Evolutionary conservation across 352 stramenopile genomes (phyloP).

Genomic region (Blastocystis sp.): DNA sequence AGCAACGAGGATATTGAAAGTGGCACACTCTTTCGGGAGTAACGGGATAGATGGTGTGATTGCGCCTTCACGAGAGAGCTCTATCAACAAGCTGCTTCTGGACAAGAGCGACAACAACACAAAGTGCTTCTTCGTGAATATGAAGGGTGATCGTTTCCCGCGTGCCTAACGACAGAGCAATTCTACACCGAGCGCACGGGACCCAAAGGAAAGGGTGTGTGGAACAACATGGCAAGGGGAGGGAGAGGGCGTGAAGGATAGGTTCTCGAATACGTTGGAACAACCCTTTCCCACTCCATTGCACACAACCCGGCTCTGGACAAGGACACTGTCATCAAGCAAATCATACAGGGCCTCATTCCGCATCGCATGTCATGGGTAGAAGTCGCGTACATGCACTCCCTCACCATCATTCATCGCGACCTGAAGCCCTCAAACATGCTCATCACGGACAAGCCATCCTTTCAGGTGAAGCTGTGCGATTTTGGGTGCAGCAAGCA

Average conservation of each 20-base stretch:
- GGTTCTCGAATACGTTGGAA: conserved; percentile 34
- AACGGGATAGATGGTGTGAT: background rate
- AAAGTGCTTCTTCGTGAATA: conserved; percentile 37
- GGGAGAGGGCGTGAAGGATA: background rate
- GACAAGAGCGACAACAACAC: background rate
- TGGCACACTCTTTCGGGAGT: background rate
- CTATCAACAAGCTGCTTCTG: conserved; percentile 16
- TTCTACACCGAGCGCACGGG: conserved; percentile 41
- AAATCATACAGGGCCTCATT: background rate
- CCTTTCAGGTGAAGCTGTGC: conserved; percentile 91
- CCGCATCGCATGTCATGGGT: background rate
- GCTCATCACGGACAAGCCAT: conserved; percentile 90
- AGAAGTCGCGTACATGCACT: conserved; percentile 91
- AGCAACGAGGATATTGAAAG: conserved; percentile 24
- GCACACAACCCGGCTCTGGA: background rate
- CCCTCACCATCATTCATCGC: conserved; percentile 91
- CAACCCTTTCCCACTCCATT: conserved; percentile 15
- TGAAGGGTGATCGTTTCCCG: background rate
- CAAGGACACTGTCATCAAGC: conserved; percentile 72
- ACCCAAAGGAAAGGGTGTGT: background rate
- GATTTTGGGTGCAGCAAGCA: conserved; percentile 81
- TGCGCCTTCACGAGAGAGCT: conserved; percentile 1
- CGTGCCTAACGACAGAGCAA: conserved; percentile 9
- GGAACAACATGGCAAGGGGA: conserved; percentile 46
- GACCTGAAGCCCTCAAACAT: conserved; percentile 94